Evolutionary conservation across 75 land plant species (phyloP).

Genomic region (Pinus albicaulis): DNA sequence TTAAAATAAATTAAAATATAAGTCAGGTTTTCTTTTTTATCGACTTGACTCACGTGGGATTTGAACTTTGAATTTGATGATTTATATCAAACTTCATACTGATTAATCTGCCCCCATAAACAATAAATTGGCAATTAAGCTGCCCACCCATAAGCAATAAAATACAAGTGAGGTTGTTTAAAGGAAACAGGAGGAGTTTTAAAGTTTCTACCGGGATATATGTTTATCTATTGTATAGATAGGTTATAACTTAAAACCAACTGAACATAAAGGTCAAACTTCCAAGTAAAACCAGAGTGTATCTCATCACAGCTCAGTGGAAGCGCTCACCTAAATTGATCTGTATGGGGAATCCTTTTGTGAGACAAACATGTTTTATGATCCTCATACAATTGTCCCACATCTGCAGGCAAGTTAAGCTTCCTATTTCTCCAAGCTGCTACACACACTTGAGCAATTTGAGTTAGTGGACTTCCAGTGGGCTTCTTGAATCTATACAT

Average conservation of each 20-base stretch:
- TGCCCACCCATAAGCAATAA: no score
- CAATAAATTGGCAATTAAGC: no score
- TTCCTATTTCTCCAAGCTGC: conserved; percentile 60
- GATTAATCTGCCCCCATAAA: no score
- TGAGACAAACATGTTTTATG: conserved; percentile 21
- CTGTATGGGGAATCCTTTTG: conserved; percentile 42
- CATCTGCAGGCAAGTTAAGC: conserved; percentile 26
- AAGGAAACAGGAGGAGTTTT: not conserved
- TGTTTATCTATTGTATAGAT: not conserved
- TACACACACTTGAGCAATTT: conserved; percentile 45
- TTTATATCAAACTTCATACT: no score
- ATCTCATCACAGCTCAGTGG: not conserved
- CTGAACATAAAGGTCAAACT: not conserved
- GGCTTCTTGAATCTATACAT: no score
- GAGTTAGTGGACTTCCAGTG: no score
- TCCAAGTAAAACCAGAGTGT: not conserved
- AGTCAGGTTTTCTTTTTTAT: no score
- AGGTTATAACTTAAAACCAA: no score
- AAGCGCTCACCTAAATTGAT: conserved; percentile 44
- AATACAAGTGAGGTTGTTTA: not conserved
- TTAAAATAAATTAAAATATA: not conserved
- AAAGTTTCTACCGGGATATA: not conserved
- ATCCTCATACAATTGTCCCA: conserved; percentile 35
- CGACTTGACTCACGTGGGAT: no score
- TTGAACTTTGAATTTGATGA: no score